These are phyloP conservation scores for Aspergillus sp. DNA, from an alignment of 2,329 filamentous ascomycete genomes.

Conservation along the genomic window DNA sequence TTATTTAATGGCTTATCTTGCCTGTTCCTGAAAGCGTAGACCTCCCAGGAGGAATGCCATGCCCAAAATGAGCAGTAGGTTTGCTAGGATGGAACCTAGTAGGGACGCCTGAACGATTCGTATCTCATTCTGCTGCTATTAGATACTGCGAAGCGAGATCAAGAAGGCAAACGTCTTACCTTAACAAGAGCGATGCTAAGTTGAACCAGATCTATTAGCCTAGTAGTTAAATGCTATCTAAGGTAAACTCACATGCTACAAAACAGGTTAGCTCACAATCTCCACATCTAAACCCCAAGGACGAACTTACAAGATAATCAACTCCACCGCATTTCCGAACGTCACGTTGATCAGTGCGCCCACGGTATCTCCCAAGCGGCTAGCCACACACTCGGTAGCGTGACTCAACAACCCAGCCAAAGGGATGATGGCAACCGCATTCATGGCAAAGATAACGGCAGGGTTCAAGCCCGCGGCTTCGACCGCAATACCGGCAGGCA, in stretches of 20 bases:
- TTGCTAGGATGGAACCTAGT: slow-evolving; percentile 84
- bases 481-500: slow-evolving; percentile 41
- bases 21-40: slow-evolving; percentile 82
- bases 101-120: slow-evolving; percentile 89
- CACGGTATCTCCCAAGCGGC: slow-evolving; percentile 69
- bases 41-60: slow-evolving; percentile 90
- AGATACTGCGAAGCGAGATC: neutral
- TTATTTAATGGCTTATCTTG: slow-evolving; percentile 34
- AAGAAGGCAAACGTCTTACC: slow-evolving; percentile 36
- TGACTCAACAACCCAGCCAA: slow-evolving; percentile 70
- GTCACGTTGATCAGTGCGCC: slow-evolving; percentile 74
- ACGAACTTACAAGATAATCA: slow-evolving; percentile 67
- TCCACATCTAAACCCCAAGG: slow-evolving; percentile 17
- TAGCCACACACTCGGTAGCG: slow-evolving; percentile 73
- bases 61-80: slow-evolving; percentile 82
- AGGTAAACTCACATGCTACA: slow-evolving; percentile 54
- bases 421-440: slow-evolving; percentile 73
- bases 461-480: slow-evolving; percentile 49
- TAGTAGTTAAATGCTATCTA: neutral
- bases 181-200: slow-evolving; percentile 72
- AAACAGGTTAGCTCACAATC: slow-evolving; percentile 4
- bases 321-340: slow-evolving; percentile 75
- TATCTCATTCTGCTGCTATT: slow-evolving; percentile 62
- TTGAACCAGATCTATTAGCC: neutral
- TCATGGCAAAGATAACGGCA: slow-evolving; percentile 69